A percentile compares a stretch with the other conserved stretches of the same genome.
Evolutionary conservation across 2,329 filamentous ascomycete species (phyloP).

Genomic region (Grosmannia huntii): DNA sequence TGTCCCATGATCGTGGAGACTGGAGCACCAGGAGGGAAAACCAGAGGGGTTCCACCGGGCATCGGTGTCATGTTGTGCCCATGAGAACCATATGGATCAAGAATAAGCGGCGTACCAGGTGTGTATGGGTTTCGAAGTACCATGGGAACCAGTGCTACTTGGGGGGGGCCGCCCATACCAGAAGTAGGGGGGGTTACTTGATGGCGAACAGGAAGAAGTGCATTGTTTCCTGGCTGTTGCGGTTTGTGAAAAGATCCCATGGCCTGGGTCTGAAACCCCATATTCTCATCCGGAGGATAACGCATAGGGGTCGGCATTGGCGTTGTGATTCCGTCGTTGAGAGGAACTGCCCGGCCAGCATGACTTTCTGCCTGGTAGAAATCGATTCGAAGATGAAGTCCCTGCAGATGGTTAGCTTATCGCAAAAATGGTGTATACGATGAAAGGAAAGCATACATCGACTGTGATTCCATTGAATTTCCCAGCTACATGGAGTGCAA

Average conservation of each 20-base stretch:
- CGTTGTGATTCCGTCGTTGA: constrained; percentile 8
- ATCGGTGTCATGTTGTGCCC: constrained; percentile 16
- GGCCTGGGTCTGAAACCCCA: background rate
- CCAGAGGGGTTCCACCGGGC: constrained; percentile 7
- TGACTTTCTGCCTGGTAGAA: constrained; percentile 8
- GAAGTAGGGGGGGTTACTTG: constrained; percentile 8
- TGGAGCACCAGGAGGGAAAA: constrained; percentile 4
- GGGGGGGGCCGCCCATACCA: constrained; percentile 17
- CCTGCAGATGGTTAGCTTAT: constrained; percentile 4
- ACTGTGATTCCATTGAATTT: constrained; percentile 25
- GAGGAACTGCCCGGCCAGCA: constrained; percentile 1
- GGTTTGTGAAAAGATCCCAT: background rate
- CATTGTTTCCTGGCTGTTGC: background rate
- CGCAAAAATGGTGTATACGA: too few species aligned
- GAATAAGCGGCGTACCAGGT: constrained; percentile 19
- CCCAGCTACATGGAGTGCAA: constrained; percentile 27
- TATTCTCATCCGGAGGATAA: constrained; percentile 3
- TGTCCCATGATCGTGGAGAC: constrained; percentile 1
- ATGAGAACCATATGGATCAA: constrained; percentile 21
- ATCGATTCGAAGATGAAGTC: constrained; percentile 8
- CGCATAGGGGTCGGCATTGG: constrained; percentile 12
- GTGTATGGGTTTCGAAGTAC: constrained; percentile 21
- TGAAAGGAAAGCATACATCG: constrained; percentile 19
- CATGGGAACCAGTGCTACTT: constrained; percentile 24
- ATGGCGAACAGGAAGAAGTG: constrained; percentile 4